These are phyloP conservation scores for Musa itinerans DNA, from an alignment of 176 grass and related monocot species.

Conservation along the genomic window DNA sequence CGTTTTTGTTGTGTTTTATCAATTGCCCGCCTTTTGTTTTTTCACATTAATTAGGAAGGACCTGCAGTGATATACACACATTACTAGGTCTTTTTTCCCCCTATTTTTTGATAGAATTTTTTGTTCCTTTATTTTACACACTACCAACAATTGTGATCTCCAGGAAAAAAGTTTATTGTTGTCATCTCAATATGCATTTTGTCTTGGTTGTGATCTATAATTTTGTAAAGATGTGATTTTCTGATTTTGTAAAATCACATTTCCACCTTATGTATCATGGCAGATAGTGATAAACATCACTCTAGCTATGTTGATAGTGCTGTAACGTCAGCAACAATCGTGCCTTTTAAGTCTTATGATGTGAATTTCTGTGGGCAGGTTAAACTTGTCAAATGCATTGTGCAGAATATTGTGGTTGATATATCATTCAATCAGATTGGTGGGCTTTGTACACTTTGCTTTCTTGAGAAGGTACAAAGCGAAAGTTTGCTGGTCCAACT, in stretches of 20 bases:
- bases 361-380: slow-evolving; percentile 41
- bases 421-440: slow-evolving; percentile 95
- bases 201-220: not conserved
- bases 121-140: too few relatives aligned
- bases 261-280: too few relatives aligned
- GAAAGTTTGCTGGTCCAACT: not conserved
- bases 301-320: not conserved
- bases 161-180: not conserved
- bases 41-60: too few relatives aligned
- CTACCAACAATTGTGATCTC: too few relatives aligned
- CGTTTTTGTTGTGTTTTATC: too few relatives aligned
- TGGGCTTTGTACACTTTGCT: slow-evolving; percentile 81
- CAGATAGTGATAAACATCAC: not conserved
- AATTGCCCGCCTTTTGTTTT: too few relatives aligned
- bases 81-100: too few relatives aligned
- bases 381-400: slow-evolving; percentile 87
- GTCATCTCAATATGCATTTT: not conserved
- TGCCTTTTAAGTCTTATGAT: not conserved
- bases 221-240: too few relatives aligned
- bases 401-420: slow-evolving; percentile 87
- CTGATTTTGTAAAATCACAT: too few relatives aligned
- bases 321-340: not conserved
- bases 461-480: slow-evolving; percentile 65
- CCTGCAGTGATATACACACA: too few relatives aligned
- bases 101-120: too few relatives aligned